Evolutionary conservation across 805 yeast genomes (phyloP), one percentile per base, ranked within the genome.

Genomic region (Dipodascopsis uninucleata): DNA sequence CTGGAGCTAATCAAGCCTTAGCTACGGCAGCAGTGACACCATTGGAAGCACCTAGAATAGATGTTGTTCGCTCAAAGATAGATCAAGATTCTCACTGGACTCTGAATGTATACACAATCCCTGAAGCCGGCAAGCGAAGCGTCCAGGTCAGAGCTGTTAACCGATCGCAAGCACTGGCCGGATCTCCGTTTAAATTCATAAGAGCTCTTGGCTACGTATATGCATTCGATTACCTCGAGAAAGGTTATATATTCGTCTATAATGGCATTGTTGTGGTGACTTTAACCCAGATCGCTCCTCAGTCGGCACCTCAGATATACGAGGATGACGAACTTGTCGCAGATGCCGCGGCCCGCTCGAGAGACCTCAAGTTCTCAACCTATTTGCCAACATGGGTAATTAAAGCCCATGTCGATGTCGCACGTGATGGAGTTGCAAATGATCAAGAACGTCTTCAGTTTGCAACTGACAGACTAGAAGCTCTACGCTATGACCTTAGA

Each of bases 101-200:
- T 5, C 39, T 67, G 31, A 57, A 58, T 17, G 50, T 65, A 23
- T 47, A 52, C 16, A 68, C 66, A 41, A 58, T 66, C 33, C 71
- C 71, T 2, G 71, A 68, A 49, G 64, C 70, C 1, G 69, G 70
- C 22, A 59, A 61, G 17, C 58, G 63, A 24, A 31, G 43, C 9
- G 53, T 48, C 16, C 47, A 41, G 18, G 49, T 45, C 5, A 36
- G 39, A 12, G 22, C 20, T n/a, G 38, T 14, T 6, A 28, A 34
- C n/a, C 21, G 41, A 37, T 10, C 39, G 31, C 8, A 2, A 8
- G 10, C n/a, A 37, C 47, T 9, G 26, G 39, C 22, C 17, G 28
- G 4, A n/a, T n/a, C n/a, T n/a, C 25, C 47, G 4, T 50, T 50
- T 22, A 32, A 40, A 17, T 50, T 43, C 17, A 23, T 50, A 23